phyloP scores from a whole-genome alignment of 805 yeast species.

The Hanseniaspora meyeri region DNA sequence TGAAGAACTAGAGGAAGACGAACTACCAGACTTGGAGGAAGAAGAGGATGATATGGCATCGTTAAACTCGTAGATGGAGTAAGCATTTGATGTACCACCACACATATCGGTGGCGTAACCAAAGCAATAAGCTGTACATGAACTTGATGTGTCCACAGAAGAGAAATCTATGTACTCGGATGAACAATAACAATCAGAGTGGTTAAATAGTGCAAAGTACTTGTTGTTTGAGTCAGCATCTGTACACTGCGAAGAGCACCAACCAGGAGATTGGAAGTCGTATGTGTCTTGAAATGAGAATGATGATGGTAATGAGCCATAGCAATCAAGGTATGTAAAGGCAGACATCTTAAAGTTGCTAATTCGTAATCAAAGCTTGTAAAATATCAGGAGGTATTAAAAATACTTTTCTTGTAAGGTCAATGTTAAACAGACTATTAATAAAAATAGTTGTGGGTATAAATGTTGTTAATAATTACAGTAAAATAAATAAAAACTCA shows the following conservation, averaged over 20 bases:
- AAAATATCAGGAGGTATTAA: too few species aligned
- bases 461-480: too few species aligned
- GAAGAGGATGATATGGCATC: constrained; percentile 16
- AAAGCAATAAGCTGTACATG: constrained; percentile 32
- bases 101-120: constrained; percentile 52
- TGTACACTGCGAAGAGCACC: constrained; percentile 21
- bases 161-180: constrained; percentile 18
- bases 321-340: constrained; percentile 22
- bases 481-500: too few species aligned
- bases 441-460: too few species aligned
- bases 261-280: constrained; percentile 22
- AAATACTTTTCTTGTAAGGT: too few species aligned
- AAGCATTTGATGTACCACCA: constrained; percentile 42
- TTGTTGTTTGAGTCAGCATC: constrained; percentile 15
- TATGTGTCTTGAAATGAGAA: constrained; percentile 20
- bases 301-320: constrained; percentile 23
- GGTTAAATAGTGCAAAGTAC: constrained; percentile 24
- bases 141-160: constrained; percentile 15
- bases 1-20: background rate
- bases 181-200: constrained; percentile 27
- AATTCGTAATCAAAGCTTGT: too few species aligned
- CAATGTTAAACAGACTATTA: too few species aligned
- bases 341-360: constrained; percentile 8
- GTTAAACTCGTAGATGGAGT: constrained; percentile 33
- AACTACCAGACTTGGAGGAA: constrained; percentile 16